phyloP scores from a whole-genome alignment of 2,329 filamentous ascomycete species.

The Alternaria incomplexa region DNA sequence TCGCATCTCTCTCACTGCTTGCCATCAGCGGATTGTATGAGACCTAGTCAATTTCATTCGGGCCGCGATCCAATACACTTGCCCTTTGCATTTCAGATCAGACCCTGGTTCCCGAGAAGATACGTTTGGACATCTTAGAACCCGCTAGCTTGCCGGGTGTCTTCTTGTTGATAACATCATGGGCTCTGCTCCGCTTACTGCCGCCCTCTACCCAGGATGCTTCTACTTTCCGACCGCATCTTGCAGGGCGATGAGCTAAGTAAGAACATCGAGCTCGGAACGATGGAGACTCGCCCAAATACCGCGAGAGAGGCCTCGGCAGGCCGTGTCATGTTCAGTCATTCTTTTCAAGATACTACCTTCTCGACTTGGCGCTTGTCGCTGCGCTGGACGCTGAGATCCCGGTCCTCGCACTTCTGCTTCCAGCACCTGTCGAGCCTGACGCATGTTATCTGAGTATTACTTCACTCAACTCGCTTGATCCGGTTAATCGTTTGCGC shows the following conservation, averaged over 20 bases:
- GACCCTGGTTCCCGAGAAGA: not conserved
- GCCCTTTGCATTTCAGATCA: not conserved
- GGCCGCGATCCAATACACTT: not conserved
- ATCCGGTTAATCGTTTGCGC: not conserved
- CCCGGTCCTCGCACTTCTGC: too few relatives aligned
- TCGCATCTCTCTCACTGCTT: not conserved
- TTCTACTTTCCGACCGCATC: not conserved
- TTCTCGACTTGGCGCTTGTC: not conserved
- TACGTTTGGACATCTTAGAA: not conserved
- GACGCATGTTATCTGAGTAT: not conserved
- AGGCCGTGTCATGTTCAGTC: not conserved
- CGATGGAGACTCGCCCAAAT: not conserved
- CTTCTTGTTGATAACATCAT: not conserved
- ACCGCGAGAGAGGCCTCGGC: not conserved
- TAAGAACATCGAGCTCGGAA: not conserved
- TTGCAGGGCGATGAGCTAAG: not conserved
- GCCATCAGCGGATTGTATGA: not conserved
- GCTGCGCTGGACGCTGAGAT: too few relatives aligned
- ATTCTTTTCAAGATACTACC: not conserved
- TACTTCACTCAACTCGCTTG: not conserved
- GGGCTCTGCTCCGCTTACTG: not conserved
- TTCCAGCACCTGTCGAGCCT: not conserved
- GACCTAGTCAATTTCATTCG: too few relatives aligned
- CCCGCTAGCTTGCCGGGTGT: not conserved
- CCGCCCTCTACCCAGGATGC: not conserved